Evolutionary conservation across 179 eudicot species (phyloP).

Genomic region (Silene vulgaris): DNA sequence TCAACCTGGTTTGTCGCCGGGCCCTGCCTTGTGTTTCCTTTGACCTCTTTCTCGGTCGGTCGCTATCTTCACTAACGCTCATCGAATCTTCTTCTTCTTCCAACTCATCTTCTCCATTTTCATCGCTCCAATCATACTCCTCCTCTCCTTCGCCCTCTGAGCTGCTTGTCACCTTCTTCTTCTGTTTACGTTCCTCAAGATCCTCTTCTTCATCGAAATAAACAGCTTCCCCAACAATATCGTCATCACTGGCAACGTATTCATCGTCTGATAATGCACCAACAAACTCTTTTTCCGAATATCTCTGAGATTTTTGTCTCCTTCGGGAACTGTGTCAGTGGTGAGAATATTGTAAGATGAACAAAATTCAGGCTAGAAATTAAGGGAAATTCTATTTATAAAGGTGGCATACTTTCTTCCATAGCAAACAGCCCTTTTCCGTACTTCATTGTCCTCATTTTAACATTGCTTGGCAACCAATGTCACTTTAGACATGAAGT

Average conservation of each 20-base stretch:
- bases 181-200: conserved; percentile 48
- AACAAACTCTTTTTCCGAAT: conserved; percentile 62
- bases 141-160: conserved; percentile 71
- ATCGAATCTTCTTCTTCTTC: conserved; percentile 55
- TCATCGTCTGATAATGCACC: conserved; percentile 67
- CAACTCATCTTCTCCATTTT: conserved; percentile 63
- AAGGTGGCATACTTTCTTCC: not conserved
- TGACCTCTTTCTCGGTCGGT: conserved; percentile 38
- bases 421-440: no score
- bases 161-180: conserved; percentile 60
- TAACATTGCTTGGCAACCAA: no score
- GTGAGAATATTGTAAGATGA: conserved; percentile 12
- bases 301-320: conserved; percentile 75
- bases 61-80: conserved; percentile 71
- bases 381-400: not conserved
- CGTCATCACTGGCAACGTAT: conserved; percentile 70
- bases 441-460: no score
- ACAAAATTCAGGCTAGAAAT: conserved; percentile 1
- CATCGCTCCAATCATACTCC: conserved; percentile 51
- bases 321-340: conserved; percentile 49
- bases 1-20: conserved; percentile 44
- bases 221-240: conserved; percentile 93
- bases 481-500: no score
- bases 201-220: conserved; percentile 78
- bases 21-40: conserved; percentile 52